phyloP scores from a whole-genome alignment of 768 basidiomycete species.

The Termitomyces sp. region DNA sequence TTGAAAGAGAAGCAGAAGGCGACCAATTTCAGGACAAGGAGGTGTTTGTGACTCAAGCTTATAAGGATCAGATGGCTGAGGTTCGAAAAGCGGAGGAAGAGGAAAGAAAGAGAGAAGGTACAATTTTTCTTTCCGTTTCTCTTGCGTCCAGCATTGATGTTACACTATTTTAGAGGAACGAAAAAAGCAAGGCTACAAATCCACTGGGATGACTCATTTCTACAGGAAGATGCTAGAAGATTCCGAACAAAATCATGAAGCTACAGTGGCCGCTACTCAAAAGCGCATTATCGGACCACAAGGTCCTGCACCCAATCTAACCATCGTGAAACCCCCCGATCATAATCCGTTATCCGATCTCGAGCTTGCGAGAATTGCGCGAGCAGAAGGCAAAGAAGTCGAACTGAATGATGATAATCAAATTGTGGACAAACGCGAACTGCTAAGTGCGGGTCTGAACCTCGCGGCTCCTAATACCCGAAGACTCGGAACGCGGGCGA shows the following conservation, averaged over 20 bases:
- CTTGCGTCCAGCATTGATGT: not conserved
- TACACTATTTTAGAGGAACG: conserved; percentile 41
- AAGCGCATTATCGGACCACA: conserved; percentile 60
- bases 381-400: conserved; percentile 73
- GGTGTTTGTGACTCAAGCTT: conserved; percentile 95
- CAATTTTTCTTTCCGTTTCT: conserved; percentile 15
- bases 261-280: conserved; percentile 75
- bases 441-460: conserved; percentile 90
- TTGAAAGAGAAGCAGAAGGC: conserved; percentile 89
- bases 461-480: conserved; percentile 80
- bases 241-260: conserved; percentile 78
- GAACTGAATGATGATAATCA: conserved; percentile 97
- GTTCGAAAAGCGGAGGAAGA: conserved; percentile 89
- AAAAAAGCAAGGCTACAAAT: conserved; percentile 50
- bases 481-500: conserved; percentile 45
- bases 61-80: conserved; percentile 95
- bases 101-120: conserved; percentile 85
- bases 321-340: conserved; percentile 69
- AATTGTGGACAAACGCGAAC: conserved; percentile 92
- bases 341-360: conserved; percentile 61
- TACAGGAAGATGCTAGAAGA: conserved; percentile 76
- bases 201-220: conserved; percentile 83
- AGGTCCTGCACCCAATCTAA: conserved; percentile 59
- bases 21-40: conserved; percentile 94
- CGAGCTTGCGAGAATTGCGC: conserved; percentile 66